Conservation (phyloP, 306 rosid species). For the Quercus suber region DNA sequence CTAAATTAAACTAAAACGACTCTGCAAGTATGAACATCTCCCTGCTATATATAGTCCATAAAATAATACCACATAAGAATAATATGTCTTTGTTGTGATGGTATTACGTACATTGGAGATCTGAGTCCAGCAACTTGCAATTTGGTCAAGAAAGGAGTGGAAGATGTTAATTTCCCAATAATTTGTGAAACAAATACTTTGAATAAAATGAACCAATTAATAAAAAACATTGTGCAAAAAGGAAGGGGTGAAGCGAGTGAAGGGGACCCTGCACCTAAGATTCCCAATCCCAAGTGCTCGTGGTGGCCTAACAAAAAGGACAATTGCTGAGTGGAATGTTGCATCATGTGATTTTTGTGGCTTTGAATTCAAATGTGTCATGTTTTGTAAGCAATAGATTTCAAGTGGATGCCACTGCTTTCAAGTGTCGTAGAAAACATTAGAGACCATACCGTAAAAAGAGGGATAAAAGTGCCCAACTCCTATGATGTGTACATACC, state of each 20-base stretch:
- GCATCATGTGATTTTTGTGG: neutral
- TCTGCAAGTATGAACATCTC: neutral
- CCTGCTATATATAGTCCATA: no score
- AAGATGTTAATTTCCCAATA: no score
- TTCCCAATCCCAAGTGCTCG: neutral
- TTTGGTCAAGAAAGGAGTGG: no score
- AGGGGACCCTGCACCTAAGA: conserved; percentile 1
- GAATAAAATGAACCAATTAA: neutral
- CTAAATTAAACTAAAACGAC: neutral
- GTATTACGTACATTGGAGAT: no score
- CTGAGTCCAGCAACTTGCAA: no score
- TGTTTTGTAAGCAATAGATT: neutral
- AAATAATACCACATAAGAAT: no score
- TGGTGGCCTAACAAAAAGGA: neutral
- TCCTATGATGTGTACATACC: neutral
- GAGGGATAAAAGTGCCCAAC: neutral
- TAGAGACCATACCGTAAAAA: neutral
- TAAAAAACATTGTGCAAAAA: neutral
- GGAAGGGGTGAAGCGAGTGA: neutral
- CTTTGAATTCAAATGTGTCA: neutral
- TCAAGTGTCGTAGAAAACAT: neutral
- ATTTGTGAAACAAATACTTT: neutral
- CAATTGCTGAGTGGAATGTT: conserved; percentile 13
- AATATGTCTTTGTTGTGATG: no score
- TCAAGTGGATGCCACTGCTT: neutral